phyloP scores from a whole-genome alignment of 2,329 filamentous ascomycete species.

The Shiraia bambusicola region DNA sequence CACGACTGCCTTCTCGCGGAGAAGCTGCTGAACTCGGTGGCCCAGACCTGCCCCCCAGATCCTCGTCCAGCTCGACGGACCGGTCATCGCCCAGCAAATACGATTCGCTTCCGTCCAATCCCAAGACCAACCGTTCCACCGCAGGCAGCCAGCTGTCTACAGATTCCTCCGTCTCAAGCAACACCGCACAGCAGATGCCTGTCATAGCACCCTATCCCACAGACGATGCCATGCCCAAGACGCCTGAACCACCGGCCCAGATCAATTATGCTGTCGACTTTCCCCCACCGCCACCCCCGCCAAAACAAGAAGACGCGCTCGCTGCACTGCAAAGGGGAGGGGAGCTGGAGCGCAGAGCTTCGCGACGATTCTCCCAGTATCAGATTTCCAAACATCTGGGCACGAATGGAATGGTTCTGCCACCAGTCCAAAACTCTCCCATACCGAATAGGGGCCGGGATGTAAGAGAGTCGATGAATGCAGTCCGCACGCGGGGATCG shows the following conservation, averaged over 20 bases:
- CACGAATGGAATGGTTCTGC: slow-evolving; percentile 80
- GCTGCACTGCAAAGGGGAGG: slow-evolving; percentile 89
- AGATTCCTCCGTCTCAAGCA: slow-evolving; percentile 70
- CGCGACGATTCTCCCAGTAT: slow-evolving; percentile 90
- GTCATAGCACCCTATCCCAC: slow-evolving; percentile 73
- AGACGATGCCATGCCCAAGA: slow-evolving; percentile 53
- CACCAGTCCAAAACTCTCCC: slow-evolving; percentile 73
- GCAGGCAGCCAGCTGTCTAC: slow-evolving; percentile 35
- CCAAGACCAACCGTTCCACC: slow-evolving; percentile 37
- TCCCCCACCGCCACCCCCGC: slow-evolving; percentile 75
- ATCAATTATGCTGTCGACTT: slow-evolving; percentile 56
- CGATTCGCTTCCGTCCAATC: slow-evolving; percentile 41
- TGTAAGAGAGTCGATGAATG: slow-evolving; percentile 79
- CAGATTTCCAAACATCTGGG: slow-evolving; percentile 95
- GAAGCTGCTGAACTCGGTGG: slow-evolving; percentile 45
- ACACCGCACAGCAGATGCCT: slow-evolving; percentile 73
- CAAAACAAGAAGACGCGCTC: slow-evolving; percentile 84
- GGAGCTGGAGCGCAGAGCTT: slow-evolving; percentile 88
- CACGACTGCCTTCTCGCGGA: slow-evolving; percentile 43
- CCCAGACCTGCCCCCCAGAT: slow-evolving; percentile 51
- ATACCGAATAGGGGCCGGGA: slow-evolving; percentile 84
- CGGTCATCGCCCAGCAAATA: slow-evolving; percentile 48
- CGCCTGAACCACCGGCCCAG: slow-evolving; percentile 31
- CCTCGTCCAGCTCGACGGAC: slow-evolving; percentile 48
- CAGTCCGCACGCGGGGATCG: slow-evolving; percentile 63